Base-by-base conservation (phyloP, 1,139 yeast species). In the Taphrina communis region DNA sequence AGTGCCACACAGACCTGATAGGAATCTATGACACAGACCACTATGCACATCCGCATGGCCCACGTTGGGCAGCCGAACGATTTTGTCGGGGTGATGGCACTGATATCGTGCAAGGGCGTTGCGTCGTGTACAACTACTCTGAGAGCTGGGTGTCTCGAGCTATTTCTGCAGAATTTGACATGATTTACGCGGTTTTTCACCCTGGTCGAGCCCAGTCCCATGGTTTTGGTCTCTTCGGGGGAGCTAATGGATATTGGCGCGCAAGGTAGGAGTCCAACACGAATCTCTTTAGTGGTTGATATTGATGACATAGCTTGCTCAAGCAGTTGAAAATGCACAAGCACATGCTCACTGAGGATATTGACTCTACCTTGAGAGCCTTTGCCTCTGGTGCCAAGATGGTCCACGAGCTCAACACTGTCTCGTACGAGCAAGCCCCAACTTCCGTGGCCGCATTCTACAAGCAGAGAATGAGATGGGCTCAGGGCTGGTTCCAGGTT, bases 241-340 rank as follows among this genome's bases (percentile, higher is more conserved):
- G 57, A 6, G 57, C 57, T 21, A 52, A 52, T n/a, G 57, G 57
- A 6, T 52, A 52, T n/a, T 52, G 57, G 57, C 57, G 57, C 6
- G 57, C 57, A 7, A 48, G 52, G 52, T 48, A 48, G 19, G 19
- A 21, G n/a, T n/a, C n/a, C n/a, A n/a, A n/a, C n/a, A n/a, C n/a
- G n/a, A n/a, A 17, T 44, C 21, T 14, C 50, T 44, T 8, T n/a
- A n/a, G n/a, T n/a, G n/a, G n/a, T n/a, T n/a, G n/a, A n/a, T n/a
- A n/a, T n/a, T n/a, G n/a, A n/a, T n/a, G n/a, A n/a, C n/a, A 14
- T n/a, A 14, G 57, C 31, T 41, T 52, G 12, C 57, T 52, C 21
- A 52, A 35, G 35, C 57, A 52, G n/a, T 25, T 52, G 41, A 52
- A 52, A 25, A 52, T 52, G 57, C 57, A 52, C 35, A 52, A 52